Percentiles rank a stretch among this genome's conserved stretches.
phyloP scores from a whole-genome alignment of 495 filamentous ascomycete species.

The Beverwykella pulmonaria region DNA sequence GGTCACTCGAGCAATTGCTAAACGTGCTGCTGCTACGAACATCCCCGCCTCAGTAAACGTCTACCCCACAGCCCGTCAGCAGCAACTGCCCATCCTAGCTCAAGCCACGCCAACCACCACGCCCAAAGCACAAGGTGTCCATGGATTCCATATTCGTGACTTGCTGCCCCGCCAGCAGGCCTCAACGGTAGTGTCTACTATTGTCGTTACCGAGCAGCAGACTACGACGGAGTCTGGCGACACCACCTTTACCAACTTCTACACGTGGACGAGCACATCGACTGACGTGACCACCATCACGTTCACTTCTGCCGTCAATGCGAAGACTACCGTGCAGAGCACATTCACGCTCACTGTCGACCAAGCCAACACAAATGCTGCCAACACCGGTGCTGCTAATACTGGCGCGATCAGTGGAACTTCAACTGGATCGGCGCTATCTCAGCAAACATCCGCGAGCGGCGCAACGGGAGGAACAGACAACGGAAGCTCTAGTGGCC shows the following conservation, averaged over 20 bases:
- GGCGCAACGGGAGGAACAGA: no score
- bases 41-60: neutral
- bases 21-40: neutral
- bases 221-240: slow-evolving; percentile 1
- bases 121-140: neutral
- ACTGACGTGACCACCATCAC: neutral
- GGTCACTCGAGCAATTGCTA: neutral
- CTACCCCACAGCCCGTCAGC: neutral
- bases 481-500: neutral
- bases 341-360: slow-evolving; percentile 3
- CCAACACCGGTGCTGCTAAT: neutral
- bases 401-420: neutral
- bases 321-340: neutral
- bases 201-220: neutral
- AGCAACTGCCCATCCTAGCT: neutral
- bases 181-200: neutral
- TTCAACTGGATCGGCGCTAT: no score
- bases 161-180: neutral
- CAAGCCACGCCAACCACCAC: neutral
- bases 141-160: slow-evolving; percentile 2
- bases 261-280: slow-evolving; percentile 13
- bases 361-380: neutral
- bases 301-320: slow-evolving; percentile 7
- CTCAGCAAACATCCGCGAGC: no score
- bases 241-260: slow-evolving; percentile 1